Conservation (phyloP, 1,139 yeast species). For the Hyphopichia pseudoburtonii region DNA sequence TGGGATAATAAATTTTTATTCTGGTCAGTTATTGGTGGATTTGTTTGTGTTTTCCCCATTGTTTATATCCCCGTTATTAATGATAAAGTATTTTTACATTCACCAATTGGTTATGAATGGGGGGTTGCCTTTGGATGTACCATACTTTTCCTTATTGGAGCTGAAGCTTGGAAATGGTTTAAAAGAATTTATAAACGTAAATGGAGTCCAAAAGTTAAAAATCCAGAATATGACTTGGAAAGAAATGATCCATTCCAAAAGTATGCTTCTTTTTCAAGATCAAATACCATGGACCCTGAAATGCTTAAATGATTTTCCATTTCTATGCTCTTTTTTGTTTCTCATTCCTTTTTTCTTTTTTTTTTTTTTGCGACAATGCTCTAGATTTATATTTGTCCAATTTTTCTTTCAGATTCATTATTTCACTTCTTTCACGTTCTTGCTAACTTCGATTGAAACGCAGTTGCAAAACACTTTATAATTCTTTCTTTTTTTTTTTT, state of each 20-base stretch:
- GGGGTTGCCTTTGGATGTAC: constrained; percentile 68
- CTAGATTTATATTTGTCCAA: background rate
- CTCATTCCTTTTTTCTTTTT: background rate
- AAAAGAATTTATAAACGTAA: constrained; percentile 57
- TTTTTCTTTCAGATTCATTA: too few relatives aligned
- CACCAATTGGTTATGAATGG: constrained; percentile 77
- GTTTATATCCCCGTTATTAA: constrained; percentile 85
- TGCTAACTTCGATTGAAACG: too few relatives aligned
- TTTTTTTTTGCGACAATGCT: background rate
- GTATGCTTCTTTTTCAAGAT: constrained; percentile 53
- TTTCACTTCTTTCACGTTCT: too few relatives aligned
- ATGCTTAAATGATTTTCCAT: constrained; percentile 1
- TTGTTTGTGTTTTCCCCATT: constrained; percentile 71
- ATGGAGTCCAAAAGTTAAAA: constrained; percentile 31
- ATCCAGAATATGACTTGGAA: constrained; percentile 61
- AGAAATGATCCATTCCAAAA: constrained; percentile 57
- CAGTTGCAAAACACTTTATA: too few relatives aligned
- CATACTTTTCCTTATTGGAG: constrained; percentile 53
- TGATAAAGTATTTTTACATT: constrained; percentile 71
- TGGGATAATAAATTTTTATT: constrained; percentile 75
- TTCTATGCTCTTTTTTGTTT: background rate
- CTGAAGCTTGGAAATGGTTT: constrained; percentile 63
- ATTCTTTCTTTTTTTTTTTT: too few relatives aligned
- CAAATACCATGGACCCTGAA: constrained; percentile 26
- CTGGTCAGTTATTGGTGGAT: constrained; percentile 76